Evolutionary conservation across 805 yeast species (phyloP).

Genomic region (Kazachstania africana): DNA sequence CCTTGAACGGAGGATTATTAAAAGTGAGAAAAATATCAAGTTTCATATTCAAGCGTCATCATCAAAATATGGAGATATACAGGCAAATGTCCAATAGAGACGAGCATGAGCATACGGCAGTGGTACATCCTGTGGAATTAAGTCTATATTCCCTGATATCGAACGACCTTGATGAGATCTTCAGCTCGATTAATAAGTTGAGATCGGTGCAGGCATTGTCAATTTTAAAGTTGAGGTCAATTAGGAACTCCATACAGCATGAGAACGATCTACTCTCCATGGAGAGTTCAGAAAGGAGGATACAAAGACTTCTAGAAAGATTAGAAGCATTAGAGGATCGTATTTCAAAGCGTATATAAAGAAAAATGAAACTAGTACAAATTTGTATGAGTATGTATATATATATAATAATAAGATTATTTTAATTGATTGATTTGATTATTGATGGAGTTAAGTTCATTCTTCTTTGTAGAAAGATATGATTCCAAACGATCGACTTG

Average conservation of each 20-base stretch:
- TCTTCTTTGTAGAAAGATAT: conserved; percentile 48
- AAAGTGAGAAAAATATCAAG: no score
- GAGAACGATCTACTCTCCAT: conserved; percentile 15
- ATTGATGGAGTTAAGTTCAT: conserved; percentile 43
- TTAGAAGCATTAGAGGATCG: not conserved
- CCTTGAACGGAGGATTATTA: no score
- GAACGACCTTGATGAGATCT: conserved; percentile 21
- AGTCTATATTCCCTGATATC: conserved; percentile 22
- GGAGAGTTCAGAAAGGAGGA: not conserved
- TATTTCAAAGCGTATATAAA: not conserved
- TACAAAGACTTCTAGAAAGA: not conserved
- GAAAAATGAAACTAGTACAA: not conserved
- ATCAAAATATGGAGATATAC: no score
- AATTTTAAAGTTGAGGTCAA: conserved; percentile 15
- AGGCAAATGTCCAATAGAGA: no score
- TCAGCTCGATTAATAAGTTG: conserved; percentile 21
- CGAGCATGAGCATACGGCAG: no score
- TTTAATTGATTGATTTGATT: conserved; percentile 25
- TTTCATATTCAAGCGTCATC: no score
- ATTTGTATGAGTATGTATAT: not conserved
- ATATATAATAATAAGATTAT: no score
- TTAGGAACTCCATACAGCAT: conserved; percentile 12
- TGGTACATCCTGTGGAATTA: conserved; percentile 23
- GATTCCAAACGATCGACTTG: conserved; percentile 67
- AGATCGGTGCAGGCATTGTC: conserved; percentile 24